Evolutionary conservation across 345 rosid species (phyloP), one percentile per base, ranked within the genome.

Genomic region (Noccaea bulbosa): DNA sequence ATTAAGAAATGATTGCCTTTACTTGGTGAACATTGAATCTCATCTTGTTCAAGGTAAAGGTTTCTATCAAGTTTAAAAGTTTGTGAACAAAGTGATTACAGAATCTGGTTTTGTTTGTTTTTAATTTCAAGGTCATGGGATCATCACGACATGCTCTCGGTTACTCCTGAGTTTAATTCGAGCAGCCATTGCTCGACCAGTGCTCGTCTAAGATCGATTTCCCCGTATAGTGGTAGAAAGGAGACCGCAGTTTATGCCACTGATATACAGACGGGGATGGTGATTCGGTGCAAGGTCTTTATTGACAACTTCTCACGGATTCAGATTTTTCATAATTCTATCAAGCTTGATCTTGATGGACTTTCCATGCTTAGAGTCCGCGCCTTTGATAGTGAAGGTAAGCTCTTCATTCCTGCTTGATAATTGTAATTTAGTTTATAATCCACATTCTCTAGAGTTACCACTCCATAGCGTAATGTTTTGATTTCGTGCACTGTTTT

Each of bases 201-300:
- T 67, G 98, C 97, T 3, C 86, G 89, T 33, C 71, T 93, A 56
- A 86, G 83, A 70, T 93, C 98, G 11, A 85, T 88, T 81, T 86
- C 94, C 0, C 81, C 85, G 0, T 93, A 84, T 52, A 81, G 70
- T 57, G 96, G 96, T 41, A 83, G 96, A 70, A 90, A 88, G 73
- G 98, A 93, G 75, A 93, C 97, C 34, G 95, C 98, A 1, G 87
- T 93, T 69, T 93, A 90, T 79, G 97, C 98, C 56, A 83, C 92
- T 65, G 98, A 93, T 72, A 66, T 78, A 22, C 74, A 80, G 43
- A 87, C 93, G 0, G 98, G 97, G 72, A 80, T 79, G 76, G 92
- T 93, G 63, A 87, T 93, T 77, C 98, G 97, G 49, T 93, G 98
- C 88, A 93, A 90, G 75, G 97, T 93, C 57, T 93, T 93, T 56